A percentile compares a stretch with the other conserved stretches of the same genome.
phyloP scores from a whole-genome alignment of 495 filamentous ascomycete species.

The Peziza echinospora region DNA sequence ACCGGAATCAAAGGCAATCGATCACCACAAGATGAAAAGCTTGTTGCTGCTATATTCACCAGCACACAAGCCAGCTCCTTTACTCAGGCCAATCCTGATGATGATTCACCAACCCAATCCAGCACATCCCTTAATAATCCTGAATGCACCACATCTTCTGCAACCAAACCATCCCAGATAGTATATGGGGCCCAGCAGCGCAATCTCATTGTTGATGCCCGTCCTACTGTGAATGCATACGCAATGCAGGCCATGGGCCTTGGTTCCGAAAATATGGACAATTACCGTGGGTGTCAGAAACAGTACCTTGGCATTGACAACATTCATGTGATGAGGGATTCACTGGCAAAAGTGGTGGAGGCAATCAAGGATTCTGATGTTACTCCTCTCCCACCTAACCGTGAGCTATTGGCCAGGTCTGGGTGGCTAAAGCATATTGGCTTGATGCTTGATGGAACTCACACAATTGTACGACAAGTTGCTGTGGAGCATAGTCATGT shows the following conservation, averaged over 20 bases:
- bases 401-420: conserved; percentile 60
- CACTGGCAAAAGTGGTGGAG: conserved; percentile 69
- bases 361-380: conserved; percentile 84
- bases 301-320: conserved; percentile 96
- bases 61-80: conserved; percentile 11
- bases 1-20: conserved; percentile 72
- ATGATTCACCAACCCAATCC: neutral
- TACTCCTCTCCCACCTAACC: conserved; percentile 60
- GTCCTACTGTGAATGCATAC: conserved; percentile 83
- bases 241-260: conserved; percentile 90
- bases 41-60: conserved; percentile 71
- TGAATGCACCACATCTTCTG: neutral
- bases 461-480: conserved; percentile 67
- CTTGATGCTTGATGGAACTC: conserved; percentile 62
- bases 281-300: conserved; percentile 59
- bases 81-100: neutral
- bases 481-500: conserved; percentile 85
- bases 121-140: conserved; percentile 1
- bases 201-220: conserved; percentile 91
- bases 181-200: conserved; percentile 85
- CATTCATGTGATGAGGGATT: conserved; percentile 95
- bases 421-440: conserved; percentile 84
- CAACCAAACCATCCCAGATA: conserved; percentile 23
- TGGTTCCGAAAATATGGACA: conserved; percentile 94
- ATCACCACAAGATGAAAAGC: conserved; percentile 86